phyloP scores from a whole-genome alignment of 768 basidiomycete genomes.

The Mycena vulgaris region DNA sequence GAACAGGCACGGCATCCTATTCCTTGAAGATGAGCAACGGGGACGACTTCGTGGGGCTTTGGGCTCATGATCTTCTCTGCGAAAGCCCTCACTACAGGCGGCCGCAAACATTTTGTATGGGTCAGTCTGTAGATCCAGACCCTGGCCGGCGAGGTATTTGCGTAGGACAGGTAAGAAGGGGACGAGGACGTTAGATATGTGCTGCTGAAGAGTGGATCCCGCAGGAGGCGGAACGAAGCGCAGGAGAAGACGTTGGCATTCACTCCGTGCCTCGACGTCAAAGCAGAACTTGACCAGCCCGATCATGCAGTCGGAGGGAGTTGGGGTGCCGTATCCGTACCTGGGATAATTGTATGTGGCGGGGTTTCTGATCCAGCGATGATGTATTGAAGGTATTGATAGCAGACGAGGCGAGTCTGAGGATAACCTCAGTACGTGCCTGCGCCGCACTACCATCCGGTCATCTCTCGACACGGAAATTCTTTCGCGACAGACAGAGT shows the following conservation, averaged over 20 bases:
- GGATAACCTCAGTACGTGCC: neutral
- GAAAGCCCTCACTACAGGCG: slow-evolving; percentile 31
- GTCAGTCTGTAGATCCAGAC: slow-evolving; percentile 13
- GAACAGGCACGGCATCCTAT: slow-evolving; percentile 26
- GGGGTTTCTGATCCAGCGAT: no score
- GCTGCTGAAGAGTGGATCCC: slow-evolving; percentile 11
- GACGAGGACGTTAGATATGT: slow-evolving; percentile 26
- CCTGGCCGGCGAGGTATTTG: slow-evolving; percentile 9
- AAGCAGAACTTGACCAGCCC: no score
- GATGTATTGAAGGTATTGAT: slow-evolving; percentile 12
- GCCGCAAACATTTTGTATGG: slow-evolving; percentile 34
- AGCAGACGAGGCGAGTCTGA: neutral
- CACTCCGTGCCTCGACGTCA: no score
- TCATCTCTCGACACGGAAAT: neutral
- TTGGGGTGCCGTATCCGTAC: no score
- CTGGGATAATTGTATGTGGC: no score
- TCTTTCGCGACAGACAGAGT: neutral
- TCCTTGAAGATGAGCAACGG: slow-evolving; percentile 12
- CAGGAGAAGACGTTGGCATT: no score
- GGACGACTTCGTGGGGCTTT: slow-evolving; percentile 28
- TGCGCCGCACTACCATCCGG: neutral
- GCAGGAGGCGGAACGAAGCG: no score
- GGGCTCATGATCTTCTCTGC: slow-evolving; percentile 26
- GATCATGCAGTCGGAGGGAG: no score
- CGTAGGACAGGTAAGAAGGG: slow-evolving; percentile 34